A percentile compares a stretch with the other conserved stretches of the same genome.
Conservation (phyloP, 768 basidiomycete genomes). For the Asterophora lycoperdoides region DNA sequence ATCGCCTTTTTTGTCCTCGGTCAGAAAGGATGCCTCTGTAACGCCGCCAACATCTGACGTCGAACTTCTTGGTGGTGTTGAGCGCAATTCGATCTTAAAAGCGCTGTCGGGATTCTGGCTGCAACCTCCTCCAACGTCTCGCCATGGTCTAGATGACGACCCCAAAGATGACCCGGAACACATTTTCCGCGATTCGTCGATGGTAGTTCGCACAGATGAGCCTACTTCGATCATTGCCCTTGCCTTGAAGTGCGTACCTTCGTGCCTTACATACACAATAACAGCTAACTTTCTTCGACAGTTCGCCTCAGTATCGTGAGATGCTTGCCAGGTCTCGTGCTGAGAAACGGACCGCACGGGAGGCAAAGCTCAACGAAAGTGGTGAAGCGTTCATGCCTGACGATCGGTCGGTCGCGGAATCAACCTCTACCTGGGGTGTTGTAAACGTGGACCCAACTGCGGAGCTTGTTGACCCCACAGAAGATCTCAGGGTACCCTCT, state of each 20-base stretch:
- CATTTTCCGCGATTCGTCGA: constrained; percentile 89
- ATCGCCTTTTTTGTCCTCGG: constrained; percentile 51
- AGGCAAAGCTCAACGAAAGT: constrained; percentile 54
- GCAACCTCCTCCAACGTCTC: constrained; percentile 43
- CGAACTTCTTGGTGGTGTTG: constrained; percentile 49
- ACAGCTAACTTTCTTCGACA: constrained; percentile 23
- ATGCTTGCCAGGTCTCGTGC: constrained; percentile 73
- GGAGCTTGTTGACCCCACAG: constrained; percentile 66
- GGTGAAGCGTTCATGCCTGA: constrained; percentile 92
- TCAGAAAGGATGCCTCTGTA: constrained; percentile 32
- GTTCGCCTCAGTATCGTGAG: constrained; percentile 80
- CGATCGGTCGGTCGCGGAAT: constrained; percentile 75
- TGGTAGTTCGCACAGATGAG: constrained; percentile 94
- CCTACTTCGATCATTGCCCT: constrained; percentile 97
- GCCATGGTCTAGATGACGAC: constrained; percentile 64
- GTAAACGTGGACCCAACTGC: constrained; percentile 69
- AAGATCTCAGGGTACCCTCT: constrained; percentile 70
- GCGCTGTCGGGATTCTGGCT: constrained; percentile 84
- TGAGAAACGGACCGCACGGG: constrained; percentile 66
- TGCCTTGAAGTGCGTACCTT: constrained; percentile 67
- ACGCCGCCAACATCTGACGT: constrained; percentile 51
- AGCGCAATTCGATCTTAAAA: constrained; percentile 74
- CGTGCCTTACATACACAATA: not conserved
- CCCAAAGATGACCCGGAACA: constrained; percentile 81
- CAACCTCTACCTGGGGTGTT: constrained; percentile 88